phyloP scores from a whole-genome alignment of 106 monocot genomes.

The Platanthera zijinensis region DNA sequence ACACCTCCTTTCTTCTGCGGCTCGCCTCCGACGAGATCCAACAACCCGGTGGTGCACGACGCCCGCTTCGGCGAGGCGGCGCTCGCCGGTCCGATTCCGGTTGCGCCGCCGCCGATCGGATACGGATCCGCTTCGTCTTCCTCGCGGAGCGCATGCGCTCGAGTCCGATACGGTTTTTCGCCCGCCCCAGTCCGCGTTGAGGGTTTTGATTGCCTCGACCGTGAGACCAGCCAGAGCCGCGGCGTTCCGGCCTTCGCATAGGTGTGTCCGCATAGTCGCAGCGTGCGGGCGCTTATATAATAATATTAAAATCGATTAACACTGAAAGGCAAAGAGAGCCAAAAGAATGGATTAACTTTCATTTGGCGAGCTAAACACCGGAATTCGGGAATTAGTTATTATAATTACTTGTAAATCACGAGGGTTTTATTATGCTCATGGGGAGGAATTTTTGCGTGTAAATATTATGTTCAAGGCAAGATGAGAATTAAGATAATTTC shows the following conservation, averaged over 20 bases:
- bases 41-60: conserved; percentile 21
- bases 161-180: conserved; percentile 16
- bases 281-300: not conserved
- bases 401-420: conserved; percentile 2
- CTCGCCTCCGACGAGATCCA: conserved; percentile 23
- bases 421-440: not conserved
- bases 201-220: conserved; percentile 31
- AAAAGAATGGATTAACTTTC: not conserved
- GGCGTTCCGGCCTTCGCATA: conserved; percentile 25
- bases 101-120: not conserved
- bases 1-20: conserved; percentile 17
- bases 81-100: not conserved
- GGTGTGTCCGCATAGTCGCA: not conserved
- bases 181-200: conserved; percentile 25
- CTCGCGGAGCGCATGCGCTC: conserved; percentile 11
- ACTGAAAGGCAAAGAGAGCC: not conserved
- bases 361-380: not conserved
- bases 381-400: conserved; percentile 5
- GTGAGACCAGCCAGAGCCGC: conserved; percentile 10
- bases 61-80: conserved; percentile 15
- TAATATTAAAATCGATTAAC: not conserved
- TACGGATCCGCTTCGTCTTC: conserved; percentile 8
- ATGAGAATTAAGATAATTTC: conserved; percentile 4
- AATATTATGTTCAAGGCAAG: not conserved
- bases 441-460: conserved; percentile 2